These are phyloP conservation scores for Graphilbum fragrans DNA, from an alignment of 2,329 filamentous ascomycete species.

Conservation along the genomic window DNA sequence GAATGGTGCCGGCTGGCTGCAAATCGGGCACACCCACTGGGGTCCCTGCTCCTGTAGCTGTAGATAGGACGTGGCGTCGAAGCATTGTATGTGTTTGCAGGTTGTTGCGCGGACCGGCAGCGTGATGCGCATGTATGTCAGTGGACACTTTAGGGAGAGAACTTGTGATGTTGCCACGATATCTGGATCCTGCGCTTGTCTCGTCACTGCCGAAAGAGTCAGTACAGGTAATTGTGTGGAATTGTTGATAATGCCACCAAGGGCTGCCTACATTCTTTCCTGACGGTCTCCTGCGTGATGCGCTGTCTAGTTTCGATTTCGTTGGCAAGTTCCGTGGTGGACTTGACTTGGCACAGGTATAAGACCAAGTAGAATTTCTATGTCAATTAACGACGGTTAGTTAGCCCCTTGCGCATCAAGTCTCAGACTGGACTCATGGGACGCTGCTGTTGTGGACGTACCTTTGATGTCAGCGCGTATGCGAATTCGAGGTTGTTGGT, in stretches of 20 bases:
- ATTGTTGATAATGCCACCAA: background rate
- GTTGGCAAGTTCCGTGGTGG: conserved; percentile 59
- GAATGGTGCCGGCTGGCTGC: conserved; percentile 71
- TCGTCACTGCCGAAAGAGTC: conserved; percentile 47
- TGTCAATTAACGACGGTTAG: background rate
- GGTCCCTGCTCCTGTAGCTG: conserved; percentile 93
- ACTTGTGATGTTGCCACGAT: conserved; percentile 81
- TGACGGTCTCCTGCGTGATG: conserved; percentile 69
- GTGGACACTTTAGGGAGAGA: conserved; percentile 83
- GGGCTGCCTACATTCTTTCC: conserved; percentile 61
- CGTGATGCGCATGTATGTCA: conserved; percentile 73
- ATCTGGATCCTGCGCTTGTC: conserved; percentile 73
- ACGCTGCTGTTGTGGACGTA: conserved; percentile 15
- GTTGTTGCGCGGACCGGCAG: conserved; percentile 67
- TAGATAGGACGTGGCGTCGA: conserved; percentile 84
- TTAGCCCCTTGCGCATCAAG: background rate
- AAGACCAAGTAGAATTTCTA: conserved; percentile 63
- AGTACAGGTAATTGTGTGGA: background rate
- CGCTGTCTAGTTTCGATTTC: conserved; percentile 54
- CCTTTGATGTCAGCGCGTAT: conserved; percentile 86
- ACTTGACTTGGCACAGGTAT: conserved; percentile 62
- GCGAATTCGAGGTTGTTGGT: conserved; percentile 72
- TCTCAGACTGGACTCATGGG: background rate
- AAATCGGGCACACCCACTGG: conserved; percentile 93
- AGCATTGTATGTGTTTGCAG: conserved; percentile 88